These are phyloP conservation scores for Mycena amicta DNA, from an alignment of 768 basidiomycete species.

Conservation along the genomic window DNA sequence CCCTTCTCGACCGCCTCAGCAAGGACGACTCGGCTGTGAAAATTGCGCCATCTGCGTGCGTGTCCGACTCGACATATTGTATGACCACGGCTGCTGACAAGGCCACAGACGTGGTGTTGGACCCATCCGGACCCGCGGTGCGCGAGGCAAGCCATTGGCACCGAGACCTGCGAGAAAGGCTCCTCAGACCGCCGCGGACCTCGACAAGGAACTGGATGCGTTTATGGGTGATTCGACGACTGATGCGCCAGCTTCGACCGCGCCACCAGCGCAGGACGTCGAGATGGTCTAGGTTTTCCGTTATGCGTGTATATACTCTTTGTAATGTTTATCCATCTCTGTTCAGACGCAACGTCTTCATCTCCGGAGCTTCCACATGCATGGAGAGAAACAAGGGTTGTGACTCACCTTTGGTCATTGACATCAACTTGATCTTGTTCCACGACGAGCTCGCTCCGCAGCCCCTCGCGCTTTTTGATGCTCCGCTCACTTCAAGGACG, in stretches of 20 bases:
- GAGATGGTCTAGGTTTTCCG: slow-evolving; percentile 47
- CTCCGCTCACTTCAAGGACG: neutral
- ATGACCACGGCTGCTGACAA: neutral
- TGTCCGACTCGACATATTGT: neutral
- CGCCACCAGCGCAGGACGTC: slow-evolving; percentile 43
- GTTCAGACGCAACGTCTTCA: neutral
- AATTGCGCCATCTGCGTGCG: slow-evolving; percentile 39
- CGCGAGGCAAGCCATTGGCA: slow-evolving; percentile 28
- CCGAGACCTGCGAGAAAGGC: slow-evolving; percentile 43
- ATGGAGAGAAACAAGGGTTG: neutral
- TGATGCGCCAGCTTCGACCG: slow-evolving; percentile 23
- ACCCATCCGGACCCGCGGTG: slow-evolving; percentile 50
- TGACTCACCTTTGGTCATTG: neutral
- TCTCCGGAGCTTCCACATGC: no score
- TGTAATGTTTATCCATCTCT: neutral
- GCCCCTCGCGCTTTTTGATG: neutral
- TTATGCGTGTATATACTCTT: neutral
- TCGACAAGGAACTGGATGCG: slow-evolving; percentile 87
- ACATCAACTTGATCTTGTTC: no score
- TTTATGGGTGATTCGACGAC: slow-evolving; percentile 71
- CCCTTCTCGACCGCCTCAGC: slow-evolving; percentile 65
- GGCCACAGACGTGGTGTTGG: slow-evolving; percentile 42
- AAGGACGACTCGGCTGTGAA: slow-evolving; percentile 44
- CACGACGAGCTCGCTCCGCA: neutral
- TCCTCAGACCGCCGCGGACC: slow-evolving; percentile 76